A percentile compares a stretch with the other conserved stretches of the same genome.
These are phyloP conservation scores for Chytriomyces sp. DNA, from an alignment of 192 early-diverging fungal species.

Conservation along the genomic window DNA sequence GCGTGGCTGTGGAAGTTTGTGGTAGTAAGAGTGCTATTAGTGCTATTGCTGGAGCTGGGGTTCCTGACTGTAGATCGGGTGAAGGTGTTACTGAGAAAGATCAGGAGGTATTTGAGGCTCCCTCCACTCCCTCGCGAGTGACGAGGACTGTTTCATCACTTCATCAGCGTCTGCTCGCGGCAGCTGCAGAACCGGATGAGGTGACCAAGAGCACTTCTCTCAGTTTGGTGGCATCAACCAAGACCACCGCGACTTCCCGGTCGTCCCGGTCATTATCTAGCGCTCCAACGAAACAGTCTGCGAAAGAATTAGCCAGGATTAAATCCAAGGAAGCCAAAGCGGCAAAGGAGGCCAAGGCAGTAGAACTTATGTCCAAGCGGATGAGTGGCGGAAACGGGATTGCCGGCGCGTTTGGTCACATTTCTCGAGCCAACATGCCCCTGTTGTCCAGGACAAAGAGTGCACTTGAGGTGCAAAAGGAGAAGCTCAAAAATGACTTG, in stretches of 20 bases:
- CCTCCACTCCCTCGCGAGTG: neutral
- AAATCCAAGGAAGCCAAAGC: constrained; percentile 5
- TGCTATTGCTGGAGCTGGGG: too few species aligned
- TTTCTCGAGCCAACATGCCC: neutral
- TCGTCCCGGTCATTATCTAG: too few species aligned
- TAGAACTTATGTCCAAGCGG: constrained; percentile 14
- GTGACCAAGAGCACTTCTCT: too few species aligned
- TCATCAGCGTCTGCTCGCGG: too few species aligned
- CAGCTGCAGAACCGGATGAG: neutral
- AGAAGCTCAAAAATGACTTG: constrained; percentile 23
- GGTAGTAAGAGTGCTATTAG: too few species aligned
- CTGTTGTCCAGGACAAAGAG: neutral
- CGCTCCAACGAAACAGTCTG: too few species aligned
- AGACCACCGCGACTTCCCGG: too few species aligned
- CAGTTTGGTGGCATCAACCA: too few species aligned
- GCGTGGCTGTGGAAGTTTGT: too few species aligned
- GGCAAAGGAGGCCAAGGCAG: constrained; percentile 8
- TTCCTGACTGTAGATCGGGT: too few species aligned
- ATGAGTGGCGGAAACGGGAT: constrained; percentile 14
- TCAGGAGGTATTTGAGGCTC: neutral
- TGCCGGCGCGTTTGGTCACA: neutral
- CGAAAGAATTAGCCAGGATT: neutral
- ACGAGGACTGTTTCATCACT: too few species aligned
- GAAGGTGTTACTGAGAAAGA: too few species aligned
- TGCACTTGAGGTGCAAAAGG: neutral